A percentile compares a stretch with the other conserved stretches of the same genome.
Conservation (phyloP, 805 yeast genomes). For the Cyberlindnera subsufficiens region DNA sequence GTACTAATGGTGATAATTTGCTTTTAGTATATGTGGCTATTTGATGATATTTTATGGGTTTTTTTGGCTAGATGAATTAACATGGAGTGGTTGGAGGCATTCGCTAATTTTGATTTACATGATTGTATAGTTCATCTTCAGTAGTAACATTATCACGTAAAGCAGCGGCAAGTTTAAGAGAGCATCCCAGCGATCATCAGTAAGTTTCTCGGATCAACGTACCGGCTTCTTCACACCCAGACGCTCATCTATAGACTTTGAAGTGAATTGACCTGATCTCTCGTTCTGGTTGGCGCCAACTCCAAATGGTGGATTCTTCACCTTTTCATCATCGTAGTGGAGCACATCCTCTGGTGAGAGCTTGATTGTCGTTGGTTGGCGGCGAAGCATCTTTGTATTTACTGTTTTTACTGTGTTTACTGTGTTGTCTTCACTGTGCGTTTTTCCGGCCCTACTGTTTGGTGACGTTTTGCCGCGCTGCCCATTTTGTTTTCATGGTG, state of each 20-base stretch:
- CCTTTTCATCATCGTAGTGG: slow-evolving; percentile 25
- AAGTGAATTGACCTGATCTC: slow-evolving; percentile 7
- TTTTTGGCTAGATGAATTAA: too few relatives aligned
- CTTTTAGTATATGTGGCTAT: neutral
- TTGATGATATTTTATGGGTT: too few relatives aligned
- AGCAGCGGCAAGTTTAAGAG: neutral
- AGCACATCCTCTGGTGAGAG: slow-evolving; percentile 63
- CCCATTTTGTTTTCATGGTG: too few relatives aligned
- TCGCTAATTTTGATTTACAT: neutral
- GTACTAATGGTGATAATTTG: neutral
- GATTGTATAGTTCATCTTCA: neutral
- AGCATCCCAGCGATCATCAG: neutral
- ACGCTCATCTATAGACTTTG: slow-evolving; percentile 16
- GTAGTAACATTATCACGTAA: neutral
- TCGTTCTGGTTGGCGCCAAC: slow-evolving; percentile 16
- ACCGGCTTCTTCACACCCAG: slow-evolving; percentile 13
- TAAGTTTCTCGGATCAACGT: too few relatives aligned
- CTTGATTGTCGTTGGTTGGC: slow-evolving; percentile 64
- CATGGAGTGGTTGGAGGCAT: neutral
- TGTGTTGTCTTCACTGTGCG: too few relatives aligned
- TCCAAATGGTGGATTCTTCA: slow-evolving; percentile 2
- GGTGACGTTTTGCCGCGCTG: too few relatives aligned
- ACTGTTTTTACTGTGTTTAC: neutral
- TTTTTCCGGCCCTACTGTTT: too few relatives aligned
- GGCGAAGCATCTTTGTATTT: slow-evolving; percentile 46